Conservation (phyloP, 805 yeast genomes). For the Metschnikowia arizonensis region DNA sequence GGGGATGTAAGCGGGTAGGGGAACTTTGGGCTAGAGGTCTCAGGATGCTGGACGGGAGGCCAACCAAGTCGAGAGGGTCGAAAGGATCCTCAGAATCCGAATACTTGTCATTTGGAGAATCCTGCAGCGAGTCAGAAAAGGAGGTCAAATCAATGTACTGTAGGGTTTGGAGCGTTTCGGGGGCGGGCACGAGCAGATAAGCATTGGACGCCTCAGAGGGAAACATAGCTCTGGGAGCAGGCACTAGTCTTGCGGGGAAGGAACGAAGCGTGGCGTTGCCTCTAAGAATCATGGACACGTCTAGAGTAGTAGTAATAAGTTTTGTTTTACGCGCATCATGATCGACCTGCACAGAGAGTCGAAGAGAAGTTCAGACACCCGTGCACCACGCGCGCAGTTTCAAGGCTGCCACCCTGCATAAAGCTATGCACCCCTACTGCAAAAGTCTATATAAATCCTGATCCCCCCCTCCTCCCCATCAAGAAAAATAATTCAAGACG, state of each 20-base stretch:
- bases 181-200: conserved; percentile 7
- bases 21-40: not conserved
- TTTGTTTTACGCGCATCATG: too few species aligned
- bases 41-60: conserved; percentile 5
- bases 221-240: conserved; percentile 3
- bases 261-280: not conserved
- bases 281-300: conserved; percentile 9
- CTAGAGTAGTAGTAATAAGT: too few species aligned
- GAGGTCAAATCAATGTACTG: conserved; percentile 19
- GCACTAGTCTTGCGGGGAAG: not conserved
- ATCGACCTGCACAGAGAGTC: too few species aligned
- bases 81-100: conserved; percentile 19
- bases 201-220: not conserved
- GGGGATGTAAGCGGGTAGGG: not conserved
- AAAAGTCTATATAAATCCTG: too few species aligned
- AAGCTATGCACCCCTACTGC: too few species aligned
- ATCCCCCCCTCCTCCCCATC: too few species aligned
- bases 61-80: conserved; percentile 20
- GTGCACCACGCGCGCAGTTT: not conserved
- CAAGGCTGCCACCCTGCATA: too few species aligned
- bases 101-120: conserved; percentile 2
- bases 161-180: conserved; percentile 12
- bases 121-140: conserved; percentile 11
- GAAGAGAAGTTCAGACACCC: too few species aligned
- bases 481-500: too few species aligned